These are phyloP conservation scores for Elongisporangium undulatum DNA, from an alignment of 352 stramenopile species.

Conservation along the genomic window DNA sequence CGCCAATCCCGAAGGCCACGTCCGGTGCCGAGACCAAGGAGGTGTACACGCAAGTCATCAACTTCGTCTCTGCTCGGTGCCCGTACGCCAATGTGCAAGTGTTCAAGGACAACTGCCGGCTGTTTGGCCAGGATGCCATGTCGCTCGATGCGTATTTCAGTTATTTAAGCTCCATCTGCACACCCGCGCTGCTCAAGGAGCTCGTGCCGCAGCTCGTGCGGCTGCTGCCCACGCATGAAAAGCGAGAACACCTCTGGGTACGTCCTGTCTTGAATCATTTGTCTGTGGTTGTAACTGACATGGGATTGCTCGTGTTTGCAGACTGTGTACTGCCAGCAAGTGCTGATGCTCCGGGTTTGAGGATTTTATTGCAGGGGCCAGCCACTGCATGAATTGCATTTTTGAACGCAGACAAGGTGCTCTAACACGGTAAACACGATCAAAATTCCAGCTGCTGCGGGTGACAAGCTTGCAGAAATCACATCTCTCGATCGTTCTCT, in stretches of 20 bases:
- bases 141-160: constrained; percentile 79
- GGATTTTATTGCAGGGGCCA: neutral
- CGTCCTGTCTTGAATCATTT: constrained; percentile 15
- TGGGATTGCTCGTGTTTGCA: constrained; percentile 14
- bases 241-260: constrained; percentile 80
- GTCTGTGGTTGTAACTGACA: constrained; percentile 2
- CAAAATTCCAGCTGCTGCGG: neutral
- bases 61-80: constrained; percentile 68
- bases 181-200: constrained; percentile 62
- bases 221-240: constrained; percentile 78
- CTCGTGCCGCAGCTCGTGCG: constrained; percentile 78
- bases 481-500: neutral
- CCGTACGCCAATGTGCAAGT: constrained; percentile 78
- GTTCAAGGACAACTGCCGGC: constrained; percentile 88
- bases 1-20: constrained; percentile 47
- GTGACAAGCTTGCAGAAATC: neutral
- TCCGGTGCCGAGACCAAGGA: constrained; percentile 74
- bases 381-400: neutral
- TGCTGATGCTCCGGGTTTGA: constrained; percentile 46
- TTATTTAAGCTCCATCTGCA: constrained; percentile 82
- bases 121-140: constrained; percentile 85
- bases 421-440: neutral
- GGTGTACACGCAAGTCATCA: constrained; percentile 79
- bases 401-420: neutral
- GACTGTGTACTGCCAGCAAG: constrained; percentile 42